Evolutionary conservation across 139 green algal species (phyloP).

Genomic region (Chlorella sorokiniana): DNA sequence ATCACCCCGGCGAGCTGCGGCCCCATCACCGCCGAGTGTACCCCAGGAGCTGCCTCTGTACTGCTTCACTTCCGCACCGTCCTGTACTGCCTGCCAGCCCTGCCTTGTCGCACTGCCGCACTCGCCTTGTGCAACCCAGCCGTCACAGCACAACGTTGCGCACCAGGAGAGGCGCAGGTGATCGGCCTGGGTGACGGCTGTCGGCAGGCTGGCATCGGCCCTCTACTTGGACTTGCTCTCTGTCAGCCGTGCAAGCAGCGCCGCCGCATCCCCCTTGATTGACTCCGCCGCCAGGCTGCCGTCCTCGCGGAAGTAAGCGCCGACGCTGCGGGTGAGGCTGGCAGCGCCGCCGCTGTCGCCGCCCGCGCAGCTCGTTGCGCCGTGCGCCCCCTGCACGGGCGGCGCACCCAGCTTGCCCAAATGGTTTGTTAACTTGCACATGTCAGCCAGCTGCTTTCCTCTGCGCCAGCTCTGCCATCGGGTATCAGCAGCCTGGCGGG

Average conservation of each 20-base stretch:
- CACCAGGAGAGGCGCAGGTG: too few relatives aligned
- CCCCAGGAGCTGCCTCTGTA: too few relatives aligned
- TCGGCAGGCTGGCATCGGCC: background rate
- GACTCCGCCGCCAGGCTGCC: constrained; percentile 52
- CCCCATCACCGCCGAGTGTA: too few relatives aligned
- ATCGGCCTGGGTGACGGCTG: too few relatives aligned
- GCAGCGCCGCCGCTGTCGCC: constrained; percentile 8
- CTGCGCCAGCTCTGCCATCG: background rate
- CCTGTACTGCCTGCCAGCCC: too few relatives aligned
- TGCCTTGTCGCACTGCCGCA: too few relatives aligned
- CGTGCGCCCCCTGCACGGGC: constrained; percentile 25
- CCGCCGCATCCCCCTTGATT: constrained; percentile 35
- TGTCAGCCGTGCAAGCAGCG: constrained; percentile 34
- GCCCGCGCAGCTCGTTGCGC: background rate
- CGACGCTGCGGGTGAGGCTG: constrained; percentile 36
- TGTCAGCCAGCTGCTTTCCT: too few relatives aligned
- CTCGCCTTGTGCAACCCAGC: too few relatives aligned
- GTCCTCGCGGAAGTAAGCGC: constrained; percentile 57
- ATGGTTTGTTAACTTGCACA: too few relatives aligned
- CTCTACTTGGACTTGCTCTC: constrained; percentile 11
- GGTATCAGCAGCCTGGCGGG: background rate
- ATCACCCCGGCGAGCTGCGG: too few relatives aligned
- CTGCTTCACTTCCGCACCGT: too few relatives aligned
- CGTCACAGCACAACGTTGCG: too few relatives aligned
- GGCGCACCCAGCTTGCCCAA: background rate